These are phyloP conservation scores for Aspergillus eucalypticola DNA, from an alignment of 2,329 filamentous ascomycete genomes.

Conservation along the genomic window DNA sequence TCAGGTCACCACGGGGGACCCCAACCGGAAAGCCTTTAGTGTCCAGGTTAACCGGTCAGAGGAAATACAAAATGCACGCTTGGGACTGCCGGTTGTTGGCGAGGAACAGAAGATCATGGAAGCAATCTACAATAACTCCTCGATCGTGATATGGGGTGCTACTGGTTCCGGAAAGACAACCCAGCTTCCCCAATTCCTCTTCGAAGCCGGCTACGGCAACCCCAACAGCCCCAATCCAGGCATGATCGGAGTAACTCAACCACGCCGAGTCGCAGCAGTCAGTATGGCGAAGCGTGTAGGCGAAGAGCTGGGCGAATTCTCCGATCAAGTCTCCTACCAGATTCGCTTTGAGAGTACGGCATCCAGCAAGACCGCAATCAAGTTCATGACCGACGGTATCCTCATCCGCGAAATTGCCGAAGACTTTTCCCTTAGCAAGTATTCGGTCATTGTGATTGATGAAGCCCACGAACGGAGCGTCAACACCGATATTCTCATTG, in stretches of 20 bases:
- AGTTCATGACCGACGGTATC: conserved; percentile 99
- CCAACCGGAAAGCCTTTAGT: conserved; percentile 71
- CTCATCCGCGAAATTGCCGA: conserved; percentile 86
- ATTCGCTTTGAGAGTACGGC: conserved; percentile 92
- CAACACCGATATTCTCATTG: conserved; percentile 97
- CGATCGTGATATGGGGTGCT: conserved; percentile 88
- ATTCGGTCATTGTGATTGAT: conserved; percentile 91
- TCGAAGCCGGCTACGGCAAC: conserved; percentile 87
- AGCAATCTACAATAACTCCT: conserved; percentile 86
- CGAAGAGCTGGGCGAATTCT: conserved; percentile 77
- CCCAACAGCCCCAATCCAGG: conserved; percentile 77
- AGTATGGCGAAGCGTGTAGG: conserved; percentile 94
- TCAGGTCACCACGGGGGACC: conserved; percentile 41
- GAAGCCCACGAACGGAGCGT: conserved; percentile 97
- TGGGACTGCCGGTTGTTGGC: conserved; percentile 83
- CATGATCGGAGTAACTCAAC: conserved; percentile 93
- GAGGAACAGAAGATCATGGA: conserved; percentile 99
- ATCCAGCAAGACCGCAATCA: conserved; percentile 79
- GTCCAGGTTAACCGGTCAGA: conserved; percentile 69
- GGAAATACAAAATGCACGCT: conserved; percentile 74
- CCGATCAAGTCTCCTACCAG: conserved; percentile 81
- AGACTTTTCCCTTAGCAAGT: conserved; percentile 84
- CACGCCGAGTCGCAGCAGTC: conserved; percentile 88
- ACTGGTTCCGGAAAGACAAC: conserved; percentile 98
- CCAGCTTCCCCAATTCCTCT: conserved; percentile 93